Evolutionary conservation across 345 rosid genomes (phyloP), one percentile per base, ranked within the genome.

Genomic region (Passiflora organensis): DNA sequence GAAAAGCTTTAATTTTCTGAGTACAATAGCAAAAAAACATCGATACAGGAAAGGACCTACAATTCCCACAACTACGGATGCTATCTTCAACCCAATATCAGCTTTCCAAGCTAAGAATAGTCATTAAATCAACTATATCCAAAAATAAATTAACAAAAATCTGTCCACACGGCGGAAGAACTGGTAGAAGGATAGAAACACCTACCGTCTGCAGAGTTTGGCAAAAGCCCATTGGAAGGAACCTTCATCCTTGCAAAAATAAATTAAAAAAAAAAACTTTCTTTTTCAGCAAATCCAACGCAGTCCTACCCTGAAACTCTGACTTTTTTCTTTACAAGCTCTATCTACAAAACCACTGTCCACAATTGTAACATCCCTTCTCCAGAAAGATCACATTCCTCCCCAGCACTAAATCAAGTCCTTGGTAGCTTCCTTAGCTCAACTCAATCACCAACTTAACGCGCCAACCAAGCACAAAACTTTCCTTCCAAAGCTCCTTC

Each of bases 151-250:
- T 9, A 6, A 5, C 32, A 58, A 52, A 14, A 21, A 28, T 8
- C 34, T 3, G 34, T 28, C 34, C 34, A 28, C n/a, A n/a, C n/a
- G n/a, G n/a, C n/a, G n/a, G 16, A 43, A 39, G 24, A 49, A 34
- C 36, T 44, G 1, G 19, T 11, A 19, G 14, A 59, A 41, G 1
- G 13, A 56, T 48, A 43, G 25, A 63, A 44, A 57, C 21, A 48
- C 38, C 74, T 39, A 93, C 99, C 99, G 84, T 88, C 95, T 37
- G 69, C 71, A 48, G 83, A 70, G 65, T 75, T 85, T 8, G 87
- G 62, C 66, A 82, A 39, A 45, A 74, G 76, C 25, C 94, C 99
- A 86, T 82, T 88, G 58, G 94, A 59, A 62, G 86, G 86, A 78
- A 81, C 76, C 91, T 88, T 93, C 99, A 93, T 93, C 78, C 53